phyloP scores from a whole-genome alignment of 2,329 filamentous ascomycete genomes.

The Colletotrichum sp. region DNA sequence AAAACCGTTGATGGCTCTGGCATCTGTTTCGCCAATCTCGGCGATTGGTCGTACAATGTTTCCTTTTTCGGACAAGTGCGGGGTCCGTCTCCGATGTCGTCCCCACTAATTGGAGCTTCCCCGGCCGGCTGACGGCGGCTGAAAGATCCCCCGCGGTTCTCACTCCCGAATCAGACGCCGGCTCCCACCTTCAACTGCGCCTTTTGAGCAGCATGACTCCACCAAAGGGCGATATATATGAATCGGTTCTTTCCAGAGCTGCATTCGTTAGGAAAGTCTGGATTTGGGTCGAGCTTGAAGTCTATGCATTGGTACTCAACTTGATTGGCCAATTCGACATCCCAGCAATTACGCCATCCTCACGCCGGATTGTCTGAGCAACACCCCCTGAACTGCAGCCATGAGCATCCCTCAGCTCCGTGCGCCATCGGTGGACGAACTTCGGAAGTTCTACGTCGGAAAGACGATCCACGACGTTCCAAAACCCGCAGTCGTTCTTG shows the following conservation, averaged over 20 bases:
- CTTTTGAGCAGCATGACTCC: neutral
- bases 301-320: neutral
- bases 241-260: neutral
- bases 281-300: rapidly evolving
- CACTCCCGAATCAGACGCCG: neutral
- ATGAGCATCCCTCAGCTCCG: constrained; percentile 24
- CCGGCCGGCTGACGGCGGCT: neutral
- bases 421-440: neutral
- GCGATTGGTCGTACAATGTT: neutral
- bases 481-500: constrained; percentile 62
- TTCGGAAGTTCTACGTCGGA: constrained; percentile 31
- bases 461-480: constrained; percentile 40
- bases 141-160: neutral
- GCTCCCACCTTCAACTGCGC: neutral
- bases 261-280: neutral
- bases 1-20: neutral
- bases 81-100: constrained; percentile 7
- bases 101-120: neutral
- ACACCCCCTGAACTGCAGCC: neutral
- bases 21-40: neutral
- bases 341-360: neutral
- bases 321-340: neutral
- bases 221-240: neutral
- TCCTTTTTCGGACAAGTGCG: neutral
- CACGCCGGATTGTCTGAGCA: neutral